Conservation (phyloP, 805 yeast genomes). For the Sungouiella blattae region DNA sequence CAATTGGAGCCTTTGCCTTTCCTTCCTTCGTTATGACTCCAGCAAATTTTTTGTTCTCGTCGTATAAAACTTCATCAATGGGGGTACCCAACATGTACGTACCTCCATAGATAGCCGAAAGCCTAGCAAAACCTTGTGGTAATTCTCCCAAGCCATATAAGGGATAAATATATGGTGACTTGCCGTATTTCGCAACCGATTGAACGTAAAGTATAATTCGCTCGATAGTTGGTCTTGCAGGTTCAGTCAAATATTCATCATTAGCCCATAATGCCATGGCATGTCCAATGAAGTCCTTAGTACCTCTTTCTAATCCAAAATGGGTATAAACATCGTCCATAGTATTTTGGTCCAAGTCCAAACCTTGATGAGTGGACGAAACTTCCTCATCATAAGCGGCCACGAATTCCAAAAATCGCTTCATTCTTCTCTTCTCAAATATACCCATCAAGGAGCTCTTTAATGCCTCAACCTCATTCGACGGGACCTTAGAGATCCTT, state of each 20-base stretch:
- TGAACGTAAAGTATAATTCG: slow-evolving; percentile 81
- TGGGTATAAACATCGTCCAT: slow-evolving; percentile 89
- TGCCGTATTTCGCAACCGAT: slow-evolving; percentile 91
- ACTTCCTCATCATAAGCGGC: slow-evolving; percentile 78
- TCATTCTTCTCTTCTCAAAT: slow-evolving; percentile 94
- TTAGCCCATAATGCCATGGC: slow-evolving; percentile 97
- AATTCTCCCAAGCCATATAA: slow-evolving; percentile 94
- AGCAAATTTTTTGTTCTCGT: slow-evolving; percentile 58
- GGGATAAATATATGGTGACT: slow-evolving; percentile 94
- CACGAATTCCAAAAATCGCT: slow-evolving; percentile 84
- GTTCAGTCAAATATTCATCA: slow-evolving; percentile 79
- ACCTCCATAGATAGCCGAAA: slow-evolving; percentile 97
- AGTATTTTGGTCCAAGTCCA: slow-evolving; percentile 80
- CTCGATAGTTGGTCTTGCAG: slow-evolving; percentile 89
- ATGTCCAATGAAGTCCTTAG: slow-evolving; percentile 95
- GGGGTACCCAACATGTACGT: slow-evolving; percentile 98
- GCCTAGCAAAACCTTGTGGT: slow-evolving; percentile 98
- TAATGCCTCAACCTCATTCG: slow-evolving; percentile 87
- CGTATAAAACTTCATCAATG: slow-evolving; percentile 80
- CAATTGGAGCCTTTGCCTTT: slow-evolving; percentile 84
- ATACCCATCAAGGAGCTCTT: slow-evolving; percentile 91
- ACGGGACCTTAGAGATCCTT: slow-evolving; percentile 89
- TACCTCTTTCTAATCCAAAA: slow-evolving; percentile 87
- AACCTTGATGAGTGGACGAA: slow-evolving; percentile 75
- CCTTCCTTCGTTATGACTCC: slow-evolving; percentile 94